phyloP scores from a whole-genome alignment of 2,329 filamentous ascomycete species.

The Graphiopsis chlorocephala region DNA sequence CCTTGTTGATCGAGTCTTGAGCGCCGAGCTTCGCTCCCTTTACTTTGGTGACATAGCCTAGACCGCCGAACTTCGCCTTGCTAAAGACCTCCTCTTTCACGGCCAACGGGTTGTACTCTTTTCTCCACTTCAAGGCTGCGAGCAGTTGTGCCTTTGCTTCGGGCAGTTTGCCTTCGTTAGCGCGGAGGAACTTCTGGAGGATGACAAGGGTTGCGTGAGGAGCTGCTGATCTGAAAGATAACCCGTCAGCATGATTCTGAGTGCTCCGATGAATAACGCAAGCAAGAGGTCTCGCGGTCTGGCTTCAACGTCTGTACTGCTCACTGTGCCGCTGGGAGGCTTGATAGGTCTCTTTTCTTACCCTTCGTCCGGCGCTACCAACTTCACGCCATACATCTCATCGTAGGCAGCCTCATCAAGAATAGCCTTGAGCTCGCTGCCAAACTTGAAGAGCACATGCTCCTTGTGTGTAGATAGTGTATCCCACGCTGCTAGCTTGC shows the following conservation, averaged over 20 bases:
- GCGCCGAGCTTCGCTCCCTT: slow-evolving; percentile 42
- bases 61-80: slow-evolving; percentile 66
- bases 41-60: slow-evolving; percentile 81
- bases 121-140: slow-evolving; percentile 80
- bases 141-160: slow-evolving; percentile 75
- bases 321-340: no score
- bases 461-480: slow-evolving; percentile 22
- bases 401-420: slow-evolving; percentile 57
- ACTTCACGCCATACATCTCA: slow-evolving; percentile 84
- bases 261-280: not conserved
- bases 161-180: slow-evolving; percentile 73
- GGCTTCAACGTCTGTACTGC: no score
- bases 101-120: slow-evolving; percentile 67
- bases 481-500: slow-evolving; percentile 22
- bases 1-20: slow-evolving; percentile 49
- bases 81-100: slow-evolving; percentile 62
- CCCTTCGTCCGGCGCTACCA: slow-evolving; percentile 41
- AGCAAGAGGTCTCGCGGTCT: no score
- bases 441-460: slow-evolving; percentile 43
- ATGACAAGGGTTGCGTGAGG: slow-evolving; percentile 78
- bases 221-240: slow-evolving; percentile 23
- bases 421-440: slow-evolving; percentile 57
- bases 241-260: slow-evolving; percentile 16
- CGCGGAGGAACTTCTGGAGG: slow-evolving; percentile 89
- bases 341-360: no score